Base-by-base conservation (phyloP, 805 yeast genomes). In the Tetrapisispora pingtungensis region DNA sequence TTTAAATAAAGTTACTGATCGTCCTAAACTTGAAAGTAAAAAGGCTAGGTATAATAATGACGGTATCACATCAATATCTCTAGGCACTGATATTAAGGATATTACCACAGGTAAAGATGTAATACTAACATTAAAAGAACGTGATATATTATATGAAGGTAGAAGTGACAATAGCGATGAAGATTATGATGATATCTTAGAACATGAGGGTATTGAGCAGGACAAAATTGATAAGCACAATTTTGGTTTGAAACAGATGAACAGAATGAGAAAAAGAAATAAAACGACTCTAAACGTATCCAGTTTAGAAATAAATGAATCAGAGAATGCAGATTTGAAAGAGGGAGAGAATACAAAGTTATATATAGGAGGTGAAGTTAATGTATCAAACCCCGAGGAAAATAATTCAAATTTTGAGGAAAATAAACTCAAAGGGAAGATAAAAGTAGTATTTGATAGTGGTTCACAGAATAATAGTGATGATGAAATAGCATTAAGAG, bases 91-190 rank as follows among this genome's bases (percentile, higher is more conserved):
- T n/a, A 54, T 79, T 10, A 50, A 54, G 2, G 54, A 57, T 13
- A 50, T 71, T 1, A 50, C 62, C n/a, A 67, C 69, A 7, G 74
- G 68, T 0, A 57, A 63, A 4, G 71, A 67, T 24, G 65, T 71
- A 4, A 66, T 81, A 3, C 62, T 84, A 42, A 82, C 88, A 0
- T 64, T 83, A 41, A 71, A 76, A 65, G 73, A 65, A 28, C 59
- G 59, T 15, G 65, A 59, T 10, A 65, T 64, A 4, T 30, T 55
- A 19, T 57, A 49, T 30, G 58, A 52, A 1, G 65, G 54, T 40
- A 59, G 49, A 33, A 41, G 53, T 1, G 66, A 55, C 38, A 59
- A 50, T 34, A 42, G 53, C 8, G 60, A 49, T 34, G 43, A 54
- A 10, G 55, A 47, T 33, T 59, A 40, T 44, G 63, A 46, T 19